phyloP scores from a whole-genome alignment of 2,329 filamentous ascomycete genomes.

The Coleophoma crateriformis region DNA sequence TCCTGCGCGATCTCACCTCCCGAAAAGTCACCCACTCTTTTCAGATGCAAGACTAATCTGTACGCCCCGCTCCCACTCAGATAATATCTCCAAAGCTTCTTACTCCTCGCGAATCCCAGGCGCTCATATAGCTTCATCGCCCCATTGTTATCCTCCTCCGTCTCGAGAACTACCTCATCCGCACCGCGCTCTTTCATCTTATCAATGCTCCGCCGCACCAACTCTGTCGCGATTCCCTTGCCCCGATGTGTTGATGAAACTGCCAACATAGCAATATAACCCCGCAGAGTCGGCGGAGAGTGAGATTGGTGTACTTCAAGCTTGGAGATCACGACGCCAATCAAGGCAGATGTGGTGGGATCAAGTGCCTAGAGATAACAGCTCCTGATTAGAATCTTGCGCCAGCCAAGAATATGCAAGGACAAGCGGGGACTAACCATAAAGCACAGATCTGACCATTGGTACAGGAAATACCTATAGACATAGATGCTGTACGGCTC shows the following conservation, averaged over 20 bases:
- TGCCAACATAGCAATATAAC: conserved; percentile 99
- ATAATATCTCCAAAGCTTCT: conserved; percentile 91
- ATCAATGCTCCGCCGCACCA: conserved; percentile 88
- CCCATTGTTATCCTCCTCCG: conserved; percentile 85
- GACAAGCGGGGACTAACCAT: conserved; percentile 52
- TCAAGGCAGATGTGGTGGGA: conserved; percentile 55
- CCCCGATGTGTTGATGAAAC: conserved; percentile 76
- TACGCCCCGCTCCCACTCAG: conserved; percentile 95
- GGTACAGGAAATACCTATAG: conserved; percentile 94
- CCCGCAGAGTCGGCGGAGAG: conserved; percentile 66
- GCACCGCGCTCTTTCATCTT: conserved; percentile 80
- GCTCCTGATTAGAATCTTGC: no score
- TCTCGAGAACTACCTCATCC: conserved; percentile 94
- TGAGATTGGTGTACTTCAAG: conserved; percentile 85
- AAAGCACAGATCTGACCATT: conserved; percentile 97
- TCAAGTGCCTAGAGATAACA: conserved; percentile 45
- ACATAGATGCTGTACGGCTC: conserved; percentile 99
- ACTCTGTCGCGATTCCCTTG: conserved; percentile 77
- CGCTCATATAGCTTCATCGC: conserved; percentile 92
- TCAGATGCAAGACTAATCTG: conserved; percentile 64
- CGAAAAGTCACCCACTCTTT: conserved; percentile 20
- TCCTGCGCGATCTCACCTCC: conserved; percentile 6
- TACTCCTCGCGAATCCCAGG: conserved; percentile 85
- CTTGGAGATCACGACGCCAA: conserved; percentile 93
- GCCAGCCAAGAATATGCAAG: no score